These are phyloP conservation scores for Penicillium sp. DNA, from an alignment of 2,329 filamentous ascomycete species.

Conservation along the genomic window DNA sequence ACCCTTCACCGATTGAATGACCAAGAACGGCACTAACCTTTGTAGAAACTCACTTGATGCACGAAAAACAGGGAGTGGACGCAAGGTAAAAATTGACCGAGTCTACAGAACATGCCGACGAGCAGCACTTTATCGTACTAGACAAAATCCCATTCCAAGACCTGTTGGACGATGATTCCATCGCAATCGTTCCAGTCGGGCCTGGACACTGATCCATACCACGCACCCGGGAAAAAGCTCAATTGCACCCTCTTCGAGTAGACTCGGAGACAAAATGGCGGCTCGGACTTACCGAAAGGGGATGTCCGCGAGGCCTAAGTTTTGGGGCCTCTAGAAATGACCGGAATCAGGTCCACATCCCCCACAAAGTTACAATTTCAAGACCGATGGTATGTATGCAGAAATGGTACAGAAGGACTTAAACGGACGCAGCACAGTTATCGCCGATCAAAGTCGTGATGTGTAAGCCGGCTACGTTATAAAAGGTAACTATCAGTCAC, in stretches of 20 bases:
- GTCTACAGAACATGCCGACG: too few species aligned
- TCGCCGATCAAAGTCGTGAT: neutral
- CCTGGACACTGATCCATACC: too few species aligned
- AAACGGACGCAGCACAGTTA: neutral
- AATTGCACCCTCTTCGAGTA: too few species aligned
- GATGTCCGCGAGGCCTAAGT: too few species aligned
- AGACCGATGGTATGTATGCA: neutral
- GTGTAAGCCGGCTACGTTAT: neutral
- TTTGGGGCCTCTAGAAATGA: neutral
- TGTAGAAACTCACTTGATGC: neutral
- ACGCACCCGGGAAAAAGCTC: too few species aligned
- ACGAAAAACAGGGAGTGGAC: neutral
- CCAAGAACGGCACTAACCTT: neutral
- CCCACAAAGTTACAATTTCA: neutral
- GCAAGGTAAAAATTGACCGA: neutral
- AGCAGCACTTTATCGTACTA: too few species aligned
- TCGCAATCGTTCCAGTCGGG: too few species aligned
- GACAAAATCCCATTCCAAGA: too few species aligned
- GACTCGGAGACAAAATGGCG: too few species aligned
- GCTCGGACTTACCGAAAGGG: too few species aligned
- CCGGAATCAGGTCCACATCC: neutral
- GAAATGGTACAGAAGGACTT: neutral
- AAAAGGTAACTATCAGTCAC: neutral
- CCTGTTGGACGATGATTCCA: too few species aligned
- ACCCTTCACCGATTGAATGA: neutral